Percentiles rank a stretch among this genome's conserved stretches.
Conservation (phyloP, 2,329 filamentous ascomycete species). For the Dactylellina parvicollis region DNA sequence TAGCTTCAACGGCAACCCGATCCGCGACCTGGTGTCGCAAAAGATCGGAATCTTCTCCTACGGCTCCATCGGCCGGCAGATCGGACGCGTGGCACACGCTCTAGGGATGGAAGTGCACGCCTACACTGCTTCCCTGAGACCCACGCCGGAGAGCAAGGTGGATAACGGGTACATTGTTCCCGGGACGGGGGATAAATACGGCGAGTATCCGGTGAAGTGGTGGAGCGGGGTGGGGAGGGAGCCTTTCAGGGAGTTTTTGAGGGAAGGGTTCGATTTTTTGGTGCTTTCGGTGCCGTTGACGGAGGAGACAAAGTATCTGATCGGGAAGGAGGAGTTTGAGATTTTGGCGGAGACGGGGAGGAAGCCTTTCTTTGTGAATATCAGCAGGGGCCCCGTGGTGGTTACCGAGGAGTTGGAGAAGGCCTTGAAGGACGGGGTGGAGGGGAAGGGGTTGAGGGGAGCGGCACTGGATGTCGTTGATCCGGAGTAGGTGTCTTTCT, state of each 20-base stretch:
- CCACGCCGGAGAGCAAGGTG: constrained; percentile 71
- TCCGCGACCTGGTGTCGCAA: constrained; percentile 51
- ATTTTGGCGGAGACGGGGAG: constrained; percentile 62
- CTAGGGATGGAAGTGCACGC: constrained; percentile 78
- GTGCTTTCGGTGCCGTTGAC: constrained; percentile 68
- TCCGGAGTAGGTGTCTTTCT: constrained; percentile 66
- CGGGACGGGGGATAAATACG: constrained; percentile 70
- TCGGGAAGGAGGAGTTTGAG: constrained; percentile 67
- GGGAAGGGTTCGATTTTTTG: constrained; percentile 65
- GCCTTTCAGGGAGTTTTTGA: constrained; percentile 60
- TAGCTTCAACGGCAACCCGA: constrained; percentile 10
- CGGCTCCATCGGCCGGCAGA: constrained; percentile 68
- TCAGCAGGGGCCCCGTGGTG: constrained; percentile 73
- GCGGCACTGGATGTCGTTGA: constrained; percentile 82
- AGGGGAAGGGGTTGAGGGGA: constrained; percentile 68
- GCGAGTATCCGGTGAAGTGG: constrained; percentile 66
- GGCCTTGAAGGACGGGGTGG: constrained; percentile 66
- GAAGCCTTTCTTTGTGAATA: constrained; percentile 74
- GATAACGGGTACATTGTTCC: constrained; percentile 75
- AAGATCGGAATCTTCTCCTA: constrained; percentile 65
- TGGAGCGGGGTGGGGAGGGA: constrained; percentile 64
- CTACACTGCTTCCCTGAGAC: constrained; percentile 76
- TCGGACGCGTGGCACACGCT: constrained; percentile 69
- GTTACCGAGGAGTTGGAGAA: constrained; percentile 71
- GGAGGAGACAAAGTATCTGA: constrained; percentile 64